Conservation (phyloP, 1,284 basidiomycete genomes). For the Apiotrichum brassicae region DNA sequence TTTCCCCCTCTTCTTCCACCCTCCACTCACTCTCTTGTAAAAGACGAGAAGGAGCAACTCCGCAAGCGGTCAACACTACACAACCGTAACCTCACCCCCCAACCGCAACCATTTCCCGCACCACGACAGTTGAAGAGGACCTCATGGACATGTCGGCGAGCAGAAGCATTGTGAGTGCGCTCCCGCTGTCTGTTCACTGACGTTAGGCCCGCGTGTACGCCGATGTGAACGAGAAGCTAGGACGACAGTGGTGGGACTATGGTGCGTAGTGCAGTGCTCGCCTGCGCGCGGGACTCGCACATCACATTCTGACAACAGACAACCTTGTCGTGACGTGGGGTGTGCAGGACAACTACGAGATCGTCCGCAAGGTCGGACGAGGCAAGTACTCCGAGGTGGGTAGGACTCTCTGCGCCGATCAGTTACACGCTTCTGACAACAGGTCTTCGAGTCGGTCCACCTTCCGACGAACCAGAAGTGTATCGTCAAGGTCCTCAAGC, state of each 20-base stretch:
- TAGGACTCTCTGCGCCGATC: conserved; percentile 2
- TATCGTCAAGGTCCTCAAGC: conserved; percentile 98
- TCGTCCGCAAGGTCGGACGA: conserved; percentile 90
- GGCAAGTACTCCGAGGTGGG: conserved; percentile 92
- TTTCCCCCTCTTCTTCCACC: too few species aligned
- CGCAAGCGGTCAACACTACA: too few species aligned
- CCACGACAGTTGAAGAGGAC: conserved; percentile 10
- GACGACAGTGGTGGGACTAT: conserved; percentile 58
- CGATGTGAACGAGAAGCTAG: conserved; percentile 55
- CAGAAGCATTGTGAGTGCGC: conserved; percentile 27
- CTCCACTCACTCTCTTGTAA: too few species aligned
- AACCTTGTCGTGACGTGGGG: conserved; percentile 92
- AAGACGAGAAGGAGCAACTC: too few species aligned
- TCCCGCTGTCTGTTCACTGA: not conserved
- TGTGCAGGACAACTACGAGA: conserved; percentile 96
- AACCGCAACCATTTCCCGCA: not conserved
- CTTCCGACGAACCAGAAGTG: conserved; percentile 89
- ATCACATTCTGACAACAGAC: conserved; percentile 50
- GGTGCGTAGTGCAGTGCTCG: conserved; percentile 41
- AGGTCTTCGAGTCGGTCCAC: conserved; percentile 97
- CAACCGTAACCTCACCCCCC: too few species aligned
- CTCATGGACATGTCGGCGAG: conserved; percentile 19
- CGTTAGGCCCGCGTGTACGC: conserved; percentile 53
- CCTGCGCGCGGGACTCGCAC: not conserved
- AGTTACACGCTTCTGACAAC: conserved; percentile 4